Conservation (phyloP, 306 rosid genomes). For the Inga oerstediana region DNA sequence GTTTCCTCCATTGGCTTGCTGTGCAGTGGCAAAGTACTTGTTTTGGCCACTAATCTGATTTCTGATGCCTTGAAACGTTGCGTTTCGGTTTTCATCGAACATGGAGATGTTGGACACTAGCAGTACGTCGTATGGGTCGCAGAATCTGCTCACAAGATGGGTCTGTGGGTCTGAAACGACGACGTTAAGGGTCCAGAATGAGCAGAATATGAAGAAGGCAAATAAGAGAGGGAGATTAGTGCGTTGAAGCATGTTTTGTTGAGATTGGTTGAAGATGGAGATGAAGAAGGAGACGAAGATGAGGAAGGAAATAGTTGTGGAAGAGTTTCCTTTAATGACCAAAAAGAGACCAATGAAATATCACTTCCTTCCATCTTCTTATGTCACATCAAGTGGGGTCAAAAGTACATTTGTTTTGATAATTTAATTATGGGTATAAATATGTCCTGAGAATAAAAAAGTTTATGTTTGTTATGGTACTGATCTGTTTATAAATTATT, state of each 20-base stretch:
- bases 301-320: not conserved
- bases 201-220: not conserved
- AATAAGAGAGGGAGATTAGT: not conserved
- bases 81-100: slow-evolving; percentile 33
- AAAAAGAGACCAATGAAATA: not conserved
- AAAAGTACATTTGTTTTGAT: no score
- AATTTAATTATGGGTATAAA: no score
- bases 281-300: not conserved
- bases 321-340: not conserved
- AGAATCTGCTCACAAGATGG: not conserved
- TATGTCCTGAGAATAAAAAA: no score
- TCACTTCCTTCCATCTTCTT: not conserved
- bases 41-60: not conserved
- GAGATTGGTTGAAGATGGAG: not conserved
- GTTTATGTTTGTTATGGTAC: no score
- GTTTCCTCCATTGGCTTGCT: not conserved
- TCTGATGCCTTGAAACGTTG: not conserved
- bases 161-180: not conserved
- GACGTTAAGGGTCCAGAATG: not conserved
- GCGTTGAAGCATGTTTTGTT: not conserved
- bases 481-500: no score
- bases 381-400: not conserved
- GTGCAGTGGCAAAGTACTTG: not conserved
- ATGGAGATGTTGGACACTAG: slow-evolving; percentile 30
- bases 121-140: not conserved